Conservation (phyloP, 768 basidiomycete genomes). For the Hypsizygus marmoreus region DNA sequence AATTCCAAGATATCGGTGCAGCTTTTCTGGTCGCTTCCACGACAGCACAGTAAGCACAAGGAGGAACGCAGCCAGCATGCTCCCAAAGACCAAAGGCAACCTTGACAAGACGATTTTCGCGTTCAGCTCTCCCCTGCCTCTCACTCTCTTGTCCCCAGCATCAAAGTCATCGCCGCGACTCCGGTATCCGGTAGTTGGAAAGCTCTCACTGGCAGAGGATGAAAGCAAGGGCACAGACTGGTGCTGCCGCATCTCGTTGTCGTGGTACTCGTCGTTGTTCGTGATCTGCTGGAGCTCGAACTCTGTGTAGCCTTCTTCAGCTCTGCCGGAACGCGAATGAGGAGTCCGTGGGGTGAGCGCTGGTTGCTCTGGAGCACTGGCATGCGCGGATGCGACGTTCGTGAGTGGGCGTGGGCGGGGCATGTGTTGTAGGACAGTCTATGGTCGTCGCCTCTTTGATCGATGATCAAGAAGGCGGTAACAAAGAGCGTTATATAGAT, state of each 20-base stretch:
- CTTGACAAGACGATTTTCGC: conserved; percentile 27
- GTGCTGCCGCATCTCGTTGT: conserved; percentile 36
- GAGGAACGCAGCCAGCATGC: conserved; percentile 42
- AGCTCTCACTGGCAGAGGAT: conserved; percentile 43
- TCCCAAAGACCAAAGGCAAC: conserved; percentile 48
- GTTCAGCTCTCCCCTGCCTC: conserved; percentile 16
- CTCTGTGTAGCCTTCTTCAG: conserved; percentile 54
- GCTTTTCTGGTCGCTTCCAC: conserved; percentile 45
- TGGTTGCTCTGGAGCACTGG: conserved; percentile 35
- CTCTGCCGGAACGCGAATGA: conserved; percentile 58
- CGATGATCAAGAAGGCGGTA: too few relatives aligned
- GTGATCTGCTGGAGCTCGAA: conserved; percentile 45
- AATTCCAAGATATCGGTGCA: conserved; percentile 47
- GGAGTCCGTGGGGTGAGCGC: conserved; percentile 61
- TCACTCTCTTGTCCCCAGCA: conserved; percentile 13
- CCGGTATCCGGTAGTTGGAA: conserved; percentile 40
- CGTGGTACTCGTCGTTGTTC: conserved; percentile 37
- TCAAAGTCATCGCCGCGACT: conserved; percentile 42
- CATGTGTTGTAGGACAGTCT: conserved; percentile 32
- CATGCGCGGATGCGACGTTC: conserved; percentile 34
- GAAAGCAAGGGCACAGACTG: conserved; percentile 50
- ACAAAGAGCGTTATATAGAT: too few relatives aligned
- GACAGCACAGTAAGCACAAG: conserved; percentile 54
- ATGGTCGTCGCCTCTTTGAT: too few relatives aligned
- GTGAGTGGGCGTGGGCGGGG: conserved; percentile 40